Evolutionary conservation across 2,329 filamentous ascomycete species (phyloP).

Genomic region (Talaromyces sp.): DNA sequence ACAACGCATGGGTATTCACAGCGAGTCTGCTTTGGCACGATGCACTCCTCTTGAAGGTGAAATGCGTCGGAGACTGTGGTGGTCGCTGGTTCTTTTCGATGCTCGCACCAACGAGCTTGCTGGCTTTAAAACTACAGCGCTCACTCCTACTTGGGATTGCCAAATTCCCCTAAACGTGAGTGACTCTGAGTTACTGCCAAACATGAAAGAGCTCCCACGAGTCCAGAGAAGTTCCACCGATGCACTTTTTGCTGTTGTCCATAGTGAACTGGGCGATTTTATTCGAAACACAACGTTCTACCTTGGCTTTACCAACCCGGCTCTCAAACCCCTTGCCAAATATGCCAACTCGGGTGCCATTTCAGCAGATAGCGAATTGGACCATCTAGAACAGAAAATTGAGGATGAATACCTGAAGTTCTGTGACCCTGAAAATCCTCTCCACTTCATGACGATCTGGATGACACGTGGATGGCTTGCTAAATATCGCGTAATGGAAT

Average conservation of each 20-base stretch:
- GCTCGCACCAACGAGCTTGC: conserved; percentile 64
- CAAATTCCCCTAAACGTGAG: conserved; percentile 33
- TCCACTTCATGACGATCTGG: conserved; percentile 49
- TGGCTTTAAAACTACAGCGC: conserved; percentile 38
- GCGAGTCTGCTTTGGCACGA: conserved; percentile 50
- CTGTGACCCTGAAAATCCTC: conserved; percentile 37
- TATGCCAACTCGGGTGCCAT: neutral
- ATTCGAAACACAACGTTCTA: conserved; percentile 37
- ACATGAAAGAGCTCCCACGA: conserved; percentile 10
- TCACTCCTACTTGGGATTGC: conserved; percentile 44
- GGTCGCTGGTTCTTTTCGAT: conserved; percentile 66
- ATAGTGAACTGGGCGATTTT: conserved; percentile 39
- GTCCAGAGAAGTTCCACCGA: conserved; percentile 30
- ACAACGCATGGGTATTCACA: conserved; percentile 65
- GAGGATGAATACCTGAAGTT: conserved; percentile 45
- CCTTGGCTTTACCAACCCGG: conserved; percentile 45
- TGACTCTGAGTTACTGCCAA: conserved; percentile 11
- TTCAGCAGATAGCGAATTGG: conserved; percentile 26
- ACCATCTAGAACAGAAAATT: conserved; percentile 35
- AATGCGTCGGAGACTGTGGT: conserved; percentile 69
- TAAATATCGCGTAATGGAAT: conserved; percentile 48
- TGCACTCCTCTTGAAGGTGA: conserved; percentile 57
- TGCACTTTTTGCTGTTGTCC: conserved; percentile 40
- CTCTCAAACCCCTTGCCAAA: conserved; percentile 23
- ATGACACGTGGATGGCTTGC: conserved; percentile 42